A percentile compares a stretch with the other conserved stretches of the same genome.
Conservation (phyloP, 169 alveolate species). For the Theileria parva region DNA sequence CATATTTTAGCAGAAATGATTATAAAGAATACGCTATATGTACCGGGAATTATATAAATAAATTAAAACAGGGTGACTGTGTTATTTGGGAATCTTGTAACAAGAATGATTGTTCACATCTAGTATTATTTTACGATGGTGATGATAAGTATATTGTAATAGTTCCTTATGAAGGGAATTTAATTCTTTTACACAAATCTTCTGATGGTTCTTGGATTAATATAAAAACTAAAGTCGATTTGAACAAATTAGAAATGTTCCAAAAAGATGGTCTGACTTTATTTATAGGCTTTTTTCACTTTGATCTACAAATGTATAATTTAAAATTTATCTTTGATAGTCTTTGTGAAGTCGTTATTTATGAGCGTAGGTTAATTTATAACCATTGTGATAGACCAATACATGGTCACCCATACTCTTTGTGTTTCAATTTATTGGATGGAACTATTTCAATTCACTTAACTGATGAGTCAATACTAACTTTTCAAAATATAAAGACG, state of each 20-base stretch:
- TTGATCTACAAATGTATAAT: neutral
- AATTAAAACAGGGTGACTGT: neutral
- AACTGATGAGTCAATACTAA: neutral
- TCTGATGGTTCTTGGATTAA: neutral
- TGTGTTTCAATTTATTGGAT: too few species aligned
- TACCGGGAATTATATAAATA: neutral
- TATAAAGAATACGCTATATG: neutral
- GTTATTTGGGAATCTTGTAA: neutral
- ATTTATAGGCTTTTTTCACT: too few species aligned
- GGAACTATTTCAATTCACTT: neutral
- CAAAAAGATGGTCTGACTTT: neutral
- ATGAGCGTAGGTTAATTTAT: neutral
- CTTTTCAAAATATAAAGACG: neutral
- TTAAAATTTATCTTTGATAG: too few species aligned
- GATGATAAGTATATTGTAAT: neutral
- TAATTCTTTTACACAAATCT: neutral
- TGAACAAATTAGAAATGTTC: neutral
- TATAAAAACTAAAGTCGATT: neutral
- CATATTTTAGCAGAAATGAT: neutral
- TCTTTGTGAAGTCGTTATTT: neutral
- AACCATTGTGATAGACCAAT: neutral
- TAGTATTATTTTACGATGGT: neutral
- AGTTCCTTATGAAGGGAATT: neutral
- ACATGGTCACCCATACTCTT: neutral
- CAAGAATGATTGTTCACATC: neutral